Base-by-base conservation (phyloP, 2,329 filamentous ascomycete genomes). In the Cladosporium sp. region DNA sequence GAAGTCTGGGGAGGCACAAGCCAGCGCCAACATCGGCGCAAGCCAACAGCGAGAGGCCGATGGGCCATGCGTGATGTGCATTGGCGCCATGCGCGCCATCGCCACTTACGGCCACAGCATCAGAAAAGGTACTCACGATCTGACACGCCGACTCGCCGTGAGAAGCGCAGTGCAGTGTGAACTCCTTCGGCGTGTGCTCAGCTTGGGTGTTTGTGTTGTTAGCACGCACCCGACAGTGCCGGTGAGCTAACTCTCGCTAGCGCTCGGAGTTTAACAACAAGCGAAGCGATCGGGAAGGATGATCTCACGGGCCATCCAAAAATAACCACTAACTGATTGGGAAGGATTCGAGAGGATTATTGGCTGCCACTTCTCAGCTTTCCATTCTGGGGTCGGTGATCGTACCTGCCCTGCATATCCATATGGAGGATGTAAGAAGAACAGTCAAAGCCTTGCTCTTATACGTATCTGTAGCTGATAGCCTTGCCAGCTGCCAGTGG, bases 21-120 rank as follows among this genome's bases (percentile, higher is more conserved):
- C 18, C 41, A 44, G 34, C 54, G 38, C 34, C 32, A 15, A 8
- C 41, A 14, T 63, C 60, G 60, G 60, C 34, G 47, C 14, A 26
- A 41, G 49, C 30, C 47, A 63, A 49, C 60, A 63, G 60, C 60
- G 60, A 63, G 47, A 63, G 21, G 32, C 60, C 60, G 60, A 63
- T 47, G 32, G 32, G 34, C n/a, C 18, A 41, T 41, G 36, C 36
- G 38, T n/a, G 38, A 10, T 11, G 7, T 36, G 55, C 34, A 58
- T 34, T 24, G 41, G 41, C 41, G 41, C 41, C 41, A 47, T 47
- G 41, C 41, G n/a, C 15, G 41, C 41, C 41, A 24, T 47, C n/a
- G 41, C 41, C 41, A 47, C 41, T 11, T 21, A 47, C n/a, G 14
- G n/a, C 41, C 14, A 21, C n/a, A 47, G n/a, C 6, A n/a, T 44